These are phyloP conservation scores for Catunica adiposa DNA, from an alignment of 2,329 filamentous ascomycete genomes.

Conservation along the genomic window DNA sequence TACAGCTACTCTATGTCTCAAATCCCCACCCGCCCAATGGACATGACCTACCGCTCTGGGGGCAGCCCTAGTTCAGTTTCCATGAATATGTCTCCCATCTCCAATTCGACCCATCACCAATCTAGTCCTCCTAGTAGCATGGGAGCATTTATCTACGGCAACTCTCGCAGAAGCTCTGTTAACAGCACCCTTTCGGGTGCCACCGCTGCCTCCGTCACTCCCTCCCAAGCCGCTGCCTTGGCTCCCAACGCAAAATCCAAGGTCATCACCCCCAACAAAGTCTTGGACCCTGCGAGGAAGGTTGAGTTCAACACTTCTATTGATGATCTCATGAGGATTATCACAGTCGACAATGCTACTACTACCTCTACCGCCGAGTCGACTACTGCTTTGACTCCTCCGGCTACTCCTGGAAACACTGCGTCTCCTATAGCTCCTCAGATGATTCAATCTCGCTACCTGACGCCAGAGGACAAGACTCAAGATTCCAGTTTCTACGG, in stretches of 20 bases:
- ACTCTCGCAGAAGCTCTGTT: neutral
- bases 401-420: neutral
- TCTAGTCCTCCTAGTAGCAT: neutral
- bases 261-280: conserved; percentile 29
- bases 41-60: neutral
- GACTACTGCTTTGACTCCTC: neutral
- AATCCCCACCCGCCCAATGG: no score
- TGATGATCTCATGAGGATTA: conserved; percentile 75
- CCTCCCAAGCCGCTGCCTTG: conserved; percentile 19
- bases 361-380: conserved; percentile 6
- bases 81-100: neutral
- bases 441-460: no score
- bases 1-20: no score
- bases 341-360: conserved; percentile 44
- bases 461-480: no score
- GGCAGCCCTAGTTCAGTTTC: neutral
- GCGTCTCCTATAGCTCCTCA: neutral
- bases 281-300: conserved; percentile 31
- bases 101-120: neutral
- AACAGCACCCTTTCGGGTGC: neutral
- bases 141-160: neutral
- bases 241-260: conserved; percentile 20
- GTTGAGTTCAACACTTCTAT: conserved; percentile 64
- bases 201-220: conserved; percentile 22
- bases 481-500: no score